These are phyloP conservation scores for Penicillium sp. DNA, from an alignment of 2,329 filamentous ascomycete species.

Conservation along the genomic window DNA sequence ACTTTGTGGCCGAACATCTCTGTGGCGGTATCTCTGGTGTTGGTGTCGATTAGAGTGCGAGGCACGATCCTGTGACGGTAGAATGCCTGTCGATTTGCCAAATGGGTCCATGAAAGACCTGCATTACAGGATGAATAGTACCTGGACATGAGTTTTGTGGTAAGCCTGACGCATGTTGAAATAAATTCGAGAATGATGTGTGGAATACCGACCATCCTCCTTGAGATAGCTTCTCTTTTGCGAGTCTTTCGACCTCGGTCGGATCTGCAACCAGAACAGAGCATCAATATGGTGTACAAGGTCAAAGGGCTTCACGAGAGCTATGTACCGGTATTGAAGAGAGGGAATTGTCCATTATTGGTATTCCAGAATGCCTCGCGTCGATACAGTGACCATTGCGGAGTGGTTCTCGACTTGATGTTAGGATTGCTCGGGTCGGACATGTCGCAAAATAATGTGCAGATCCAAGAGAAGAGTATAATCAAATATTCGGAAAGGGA, in stretches of 20 bases:
- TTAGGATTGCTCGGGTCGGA: constrained; percentile 56
- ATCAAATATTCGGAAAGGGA: not conserved
- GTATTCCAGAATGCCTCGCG: constrained; percentile 57
- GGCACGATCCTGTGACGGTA: constrained; percentile 65
- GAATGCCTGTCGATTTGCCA: constrained; percentile 65
- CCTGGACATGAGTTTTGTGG: constrained; percentile 11
- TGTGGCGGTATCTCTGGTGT: constrained; percentile 58
- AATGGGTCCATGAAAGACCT: constrained; percentile 58
- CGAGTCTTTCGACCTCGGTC: constrained; percentile 60
- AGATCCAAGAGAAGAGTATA: not conserved
- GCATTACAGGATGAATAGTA: constrained; percentile 43
- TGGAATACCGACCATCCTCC: constrained; percentile 47
- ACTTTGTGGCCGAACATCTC: constrained; percentile 63
- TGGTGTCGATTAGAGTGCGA: constrained; percentile 63
- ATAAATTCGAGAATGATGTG: not conserved
- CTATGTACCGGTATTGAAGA: constrained; percentile 55
- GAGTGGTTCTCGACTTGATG: constrained; percentile 52
- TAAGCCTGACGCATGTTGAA: not conserved
- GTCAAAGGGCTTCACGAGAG: not conserved
- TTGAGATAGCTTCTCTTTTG: constrained; percentile 58
- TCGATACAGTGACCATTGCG: constrained; percentile 59
- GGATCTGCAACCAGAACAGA: constrained; percentile 43
- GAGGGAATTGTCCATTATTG: constrained; percentile 53
- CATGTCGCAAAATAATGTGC: not conserved
- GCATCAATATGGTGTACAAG: not conserved